Evolutionary conservation across 495 filamentous ascomycete genomes (phyloP), one percentile per base, ranked within the genome.

Genomic region (Annulohypoxylon maeteangense): DNA sequence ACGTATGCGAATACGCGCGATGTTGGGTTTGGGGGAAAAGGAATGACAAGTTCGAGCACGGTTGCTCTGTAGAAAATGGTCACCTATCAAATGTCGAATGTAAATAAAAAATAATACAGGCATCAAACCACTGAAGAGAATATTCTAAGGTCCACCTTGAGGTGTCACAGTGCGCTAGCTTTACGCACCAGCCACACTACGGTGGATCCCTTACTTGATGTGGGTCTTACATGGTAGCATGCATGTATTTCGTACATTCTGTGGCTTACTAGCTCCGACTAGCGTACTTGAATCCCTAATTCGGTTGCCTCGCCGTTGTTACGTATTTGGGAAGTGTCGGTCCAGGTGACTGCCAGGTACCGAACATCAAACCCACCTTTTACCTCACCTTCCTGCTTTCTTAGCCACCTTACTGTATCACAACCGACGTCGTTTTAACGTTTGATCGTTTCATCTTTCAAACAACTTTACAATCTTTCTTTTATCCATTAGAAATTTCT

Each of bases 21-120:
- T 16, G 14, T 14, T 65, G 29, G 38, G 45, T 10, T 60, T 23
- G 34, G 14, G 34, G 36, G 7, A 22, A 59, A 56, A 68, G 45
- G 65, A 72, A 68, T 65, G 65, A 44, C 44, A 27, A 25, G 14
- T 53, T 32, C 5, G 38, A 36, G 59, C 36, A 58, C 44, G 67
- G 70, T 73, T 73, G 70, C 70, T 65, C 47, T 62, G 70, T n/a
- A 31, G 40, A 65, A 32, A 32, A 27, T 50, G 32, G 66, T 67
- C 45, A 62, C 51, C 55, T 66, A 59, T 59, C 22, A n/a, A 42
- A 45, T 7, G 22, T 14, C 16, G 62, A 73, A 74, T 47, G 71
- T 74, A 70, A 74, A 74, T 74, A 74, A 70, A 70, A 62, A 45
- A 68, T 53, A 20, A 42, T 64, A 58, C 32, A 63, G 60, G 60